phyloP scores from a whole-genome alignment of 371 early-diverging fungal genomes.

The Zopfochytrium polystomum region DNA sequence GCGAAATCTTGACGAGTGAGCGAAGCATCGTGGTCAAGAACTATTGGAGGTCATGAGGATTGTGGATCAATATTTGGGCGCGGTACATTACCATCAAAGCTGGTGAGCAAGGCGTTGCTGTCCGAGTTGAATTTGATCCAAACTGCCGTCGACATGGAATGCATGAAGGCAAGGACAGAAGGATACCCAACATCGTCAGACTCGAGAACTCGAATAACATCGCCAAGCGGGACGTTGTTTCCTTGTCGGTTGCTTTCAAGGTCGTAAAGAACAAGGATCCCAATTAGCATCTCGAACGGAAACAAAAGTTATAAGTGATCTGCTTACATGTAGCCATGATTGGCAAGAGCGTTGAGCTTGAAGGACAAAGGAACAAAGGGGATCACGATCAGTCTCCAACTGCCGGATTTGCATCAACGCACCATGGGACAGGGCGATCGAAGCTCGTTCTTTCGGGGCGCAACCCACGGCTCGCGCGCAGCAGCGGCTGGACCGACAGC shows the following conservation, averaged over 20 bases:
- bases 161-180: slow-evolving; percentile 15
- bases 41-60: slow-evolving; percentile 3
- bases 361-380: background rate
- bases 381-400: background rate
- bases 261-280: background rate
- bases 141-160: slow-evolving; percentile 4
- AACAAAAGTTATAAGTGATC: background rate
- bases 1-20: slow-evolving; percentile 16
- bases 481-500: slow-evolving; percentile 2
- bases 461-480: slow-evolving; percentile 2
- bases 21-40: slow-evolving; percentile 24
- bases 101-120: slow-evolving; percentile 7
- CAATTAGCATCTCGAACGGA: background rate
- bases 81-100: slow-evolving; percentile 5
- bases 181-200: slow-evolving; percentile 5
- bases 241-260: slow-evolving; percentile 11
- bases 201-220: slow-evolving; percentile 13
- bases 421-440: slow-evolving; percentile 14
- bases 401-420: background rate
- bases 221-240: slow-evolving; percentile 7
- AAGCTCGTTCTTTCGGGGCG: slow-evolving; percentile 3
- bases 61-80: background rate
- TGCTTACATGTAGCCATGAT: slow-evolving; percentile 14
- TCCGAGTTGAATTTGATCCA: slow-evolving; percentile 2
- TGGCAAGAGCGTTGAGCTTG: slow-evolving; percentile 19